A percentile compares a stretch with the other conserved stretches of the same genome.
Evolutionary conservation across 495 filamentous ascomycete species (phyloP).

Genomic region (Aspergillus homomorphus): DNA sequence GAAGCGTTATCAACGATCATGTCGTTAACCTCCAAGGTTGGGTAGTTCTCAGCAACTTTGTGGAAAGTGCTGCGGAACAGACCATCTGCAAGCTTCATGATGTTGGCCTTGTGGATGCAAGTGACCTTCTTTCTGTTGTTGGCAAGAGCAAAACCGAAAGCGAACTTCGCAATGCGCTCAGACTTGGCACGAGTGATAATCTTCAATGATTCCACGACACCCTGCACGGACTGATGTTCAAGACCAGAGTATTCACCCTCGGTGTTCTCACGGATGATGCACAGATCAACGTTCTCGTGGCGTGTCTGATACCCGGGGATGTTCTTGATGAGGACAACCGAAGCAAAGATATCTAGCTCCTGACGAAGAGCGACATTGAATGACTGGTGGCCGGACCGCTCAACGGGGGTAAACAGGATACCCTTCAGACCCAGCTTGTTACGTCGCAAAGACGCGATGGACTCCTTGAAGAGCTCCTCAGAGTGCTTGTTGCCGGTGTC

Average conservation of each 20-base stretch:
- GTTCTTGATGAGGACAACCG: slow-evolving; percentile 97
- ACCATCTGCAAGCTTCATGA: slow-evolving; percentile 99
- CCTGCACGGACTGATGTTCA: slow-evolving; percentile 95
- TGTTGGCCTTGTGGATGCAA: slow-evolving; percentile 99
- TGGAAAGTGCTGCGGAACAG: slow-evolving; percentile 98
- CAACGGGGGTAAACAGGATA: slow-evolving; percentile 95
- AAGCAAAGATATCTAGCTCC: slow-evolving; percentile 99
- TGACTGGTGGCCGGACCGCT: slow-evolving; percentile 94
- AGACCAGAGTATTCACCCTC: slow-evolving; percentile 98
- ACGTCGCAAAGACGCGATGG: slow-evolving; percentile 88
- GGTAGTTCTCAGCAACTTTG: slow-evolving; percentile 86
- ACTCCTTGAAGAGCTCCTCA: slow-evolving; percentile 91
- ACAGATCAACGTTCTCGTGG: slow-evolving; percentile 93
- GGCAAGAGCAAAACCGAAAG: slow-evolving; percentile 93
- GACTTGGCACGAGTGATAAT: slow-evolving; percentile 99
- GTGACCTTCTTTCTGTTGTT: slow-evolving; percentile 99
- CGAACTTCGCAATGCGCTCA: slow-evolving; percentile 97
- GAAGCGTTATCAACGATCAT: slow-evolving; percentile 99
- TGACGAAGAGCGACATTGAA: slow-evolving; percentile 99
- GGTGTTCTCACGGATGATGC: slow-evolving; percentile 99
- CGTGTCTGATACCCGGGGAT: slow-evolving; percentile 97
- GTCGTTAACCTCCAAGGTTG: slow-evolving; percentile 89
- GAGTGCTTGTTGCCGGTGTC: slow-evolving; percentile 83
- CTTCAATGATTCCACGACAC: slow-evolving; percentile 98
- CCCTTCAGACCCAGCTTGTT: slow-evolving; percentile 98